Percentiles rank a stretch among this genome's conserved stretches.
Evolutionary conservation across 2,329 filamentous ascomycete species (phyloP).

Genomic region (Capronia americana): DNA sequence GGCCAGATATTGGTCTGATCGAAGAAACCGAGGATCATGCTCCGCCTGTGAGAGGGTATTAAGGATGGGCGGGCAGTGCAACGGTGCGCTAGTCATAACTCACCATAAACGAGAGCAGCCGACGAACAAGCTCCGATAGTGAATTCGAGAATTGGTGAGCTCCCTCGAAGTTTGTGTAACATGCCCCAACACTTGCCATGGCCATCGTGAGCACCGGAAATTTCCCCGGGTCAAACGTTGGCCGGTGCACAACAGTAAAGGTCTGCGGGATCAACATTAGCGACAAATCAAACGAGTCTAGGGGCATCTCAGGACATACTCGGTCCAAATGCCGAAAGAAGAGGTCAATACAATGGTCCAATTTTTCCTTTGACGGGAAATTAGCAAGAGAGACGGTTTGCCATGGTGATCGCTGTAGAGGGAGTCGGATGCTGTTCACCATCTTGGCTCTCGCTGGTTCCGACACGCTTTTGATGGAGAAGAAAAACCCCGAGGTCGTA

Average conservation of each 20-base stretch:
- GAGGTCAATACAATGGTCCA: constrained; percentile 26
- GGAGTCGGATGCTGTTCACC: not conserved
- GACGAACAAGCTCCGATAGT: constrained; percentile 16
- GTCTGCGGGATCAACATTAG: constrained; percentile 4
- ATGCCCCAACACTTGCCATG: constrained; percentile 17
- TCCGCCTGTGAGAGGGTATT: constrained; percentile 10
- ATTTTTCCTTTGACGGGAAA: constrained; percentile 17
- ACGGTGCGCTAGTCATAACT: not conserved
- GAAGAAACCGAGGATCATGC: constrained; percentile 15
- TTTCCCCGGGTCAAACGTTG: constrained; percentile 24
- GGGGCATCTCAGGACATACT: not conserved
- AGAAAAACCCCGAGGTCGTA: not conserved
- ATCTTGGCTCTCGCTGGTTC: not conserved
- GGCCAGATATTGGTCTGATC: constrained; percentile 12
- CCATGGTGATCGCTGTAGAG: not conserved
- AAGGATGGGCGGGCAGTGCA: not conserved
- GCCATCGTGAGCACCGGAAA: constrained; percentile 14
- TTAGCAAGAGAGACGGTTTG: not conserved
- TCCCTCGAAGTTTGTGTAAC: constrained; percentile 11
- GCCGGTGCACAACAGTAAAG: constrained; percentile 19
- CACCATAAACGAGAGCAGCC: constrained; percentile 19
- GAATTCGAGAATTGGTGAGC: constrained; percentile 16
- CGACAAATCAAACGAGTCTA: not conserved
- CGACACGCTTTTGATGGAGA: not conserved
- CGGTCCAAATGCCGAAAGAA: constrained; percentile 22